These are phyloP conservation scores for Luffa aegyptiaca DNA, from an alignment of 306 rosid genomes.

Conservation along the genomic window DNA sequence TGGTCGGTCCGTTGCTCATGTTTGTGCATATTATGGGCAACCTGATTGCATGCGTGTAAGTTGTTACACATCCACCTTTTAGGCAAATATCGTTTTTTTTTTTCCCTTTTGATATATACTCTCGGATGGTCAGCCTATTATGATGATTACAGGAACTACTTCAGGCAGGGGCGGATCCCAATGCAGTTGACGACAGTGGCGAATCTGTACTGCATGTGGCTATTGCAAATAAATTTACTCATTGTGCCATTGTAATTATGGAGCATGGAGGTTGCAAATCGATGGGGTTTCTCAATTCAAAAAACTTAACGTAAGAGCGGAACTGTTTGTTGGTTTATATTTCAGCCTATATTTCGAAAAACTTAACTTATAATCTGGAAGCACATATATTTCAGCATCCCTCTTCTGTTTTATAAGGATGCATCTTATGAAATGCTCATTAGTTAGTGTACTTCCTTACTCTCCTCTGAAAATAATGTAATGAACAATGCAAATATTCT, in stretches of 20 bases:
- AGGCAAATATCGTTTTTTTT: neutral
- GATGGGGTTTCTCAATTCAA: constrained; percentile 72
- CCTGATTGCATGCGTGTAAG: constrained; percentile 99
- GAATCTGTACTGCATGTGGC: constrained; percentile 96
- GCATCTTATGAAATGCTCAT: neutral
- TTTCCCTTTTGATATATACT: constrained; percentile 12
- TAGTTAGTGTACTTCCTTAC: neutral
- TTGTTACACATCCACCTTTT: constrained; percentile 11
- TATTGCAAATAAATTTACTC: constrained; percentile 80
- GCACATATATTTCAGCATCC: neutral
- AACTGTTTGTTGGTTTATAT: neutral
- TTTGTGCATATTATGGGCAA: constrained; percentile 97
- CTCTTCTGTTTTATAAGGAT: neutral
- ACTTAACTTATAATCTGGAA: neutral
- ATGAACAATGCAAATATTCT: neutral
- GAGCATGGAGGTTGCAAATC: constrained; percentile 97
- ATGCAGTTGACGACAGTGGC: constrained; percentile 95
- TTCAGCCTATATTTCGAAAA: too few species aligned
- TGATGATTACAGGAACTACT: constrained; percentile 63
- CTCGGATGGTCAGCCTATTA: neutral
- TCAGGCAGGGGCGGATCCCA: constrained; percentile 94
- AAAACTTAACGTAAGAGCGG: constrained; percentile 68
- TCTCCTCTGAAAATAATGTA: neutral
- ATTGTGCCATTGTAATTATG: constrained; percentile 88
- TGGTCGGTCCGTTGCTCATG: constrained; percentile 95